Evolutionary conservation across 306 rosid genomes (phyloP).

Genomic region (Gleditsia sinensis): DNA sequence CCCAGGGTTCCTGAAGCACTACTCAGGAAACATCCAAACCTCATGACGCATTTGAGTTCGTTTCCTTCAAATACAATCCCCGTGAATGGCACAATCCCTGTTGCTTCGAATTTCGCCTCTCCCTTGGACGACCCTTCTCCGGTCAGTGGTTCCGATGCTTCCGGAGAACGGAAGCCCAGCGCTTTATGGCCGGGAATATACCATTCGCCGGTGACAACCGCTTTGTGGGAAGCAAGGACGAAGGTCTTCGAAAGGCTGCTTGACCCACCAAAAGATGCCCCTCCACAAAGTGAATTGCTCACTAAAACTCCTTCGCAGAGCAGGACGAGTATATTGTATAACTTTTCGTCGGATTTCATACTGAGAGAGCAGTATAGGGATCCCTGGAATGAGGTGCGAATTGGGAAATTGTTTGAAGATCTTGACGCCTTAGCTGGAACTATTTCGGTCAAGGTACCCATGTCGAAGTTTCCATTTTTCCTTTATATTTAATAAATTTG

Average conservation of each 20-base stretch:
- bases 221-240: constrained; percentile 83
- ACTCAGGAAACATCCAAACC: no score
- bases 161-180: constrained; percentile 58
- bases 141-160: constrained; percentile 2
- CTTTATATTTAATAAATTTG: not conserved
- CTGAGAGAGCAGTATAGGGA: constrained; percentile 89
- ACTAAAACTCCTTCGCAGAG: constrained; percentile 81
- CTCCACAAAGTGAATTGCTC: constrained; percentile 78
- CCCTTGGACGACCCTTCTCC: constrained; percentile 17
- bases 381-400: constrained; percentile 87
- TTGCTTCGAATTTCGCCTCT: constrained; percentile 44
- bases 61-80: constrained; percentile 60
- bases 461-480: not conserved
- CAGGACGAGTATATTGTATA: constrained; percentile 65
- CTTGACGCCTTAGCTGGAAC: constrained; percentile 94
- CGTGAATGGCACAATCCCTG: constrained; percentile 73
- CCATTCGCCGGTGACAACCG: constrained; percentile 92
- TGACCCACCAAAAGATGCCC: constrained; percentile 83
- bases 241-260: constrained; percentile 66
- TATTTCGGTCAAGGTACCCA: constrained; percentile 72
- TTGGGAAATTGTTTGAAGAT: constrained; percentile 89
- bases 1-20: no score
- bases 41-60: constrained; percentile 59
- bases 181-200: constrained; percentile 94
- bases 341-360: constrained; percentile 71